These are phyloP conservation scores for Diaporthe sp. DNA, from an alignment of 2,329 filamentous ascomycete genomes.

Conservation along the genomic window DNA sequence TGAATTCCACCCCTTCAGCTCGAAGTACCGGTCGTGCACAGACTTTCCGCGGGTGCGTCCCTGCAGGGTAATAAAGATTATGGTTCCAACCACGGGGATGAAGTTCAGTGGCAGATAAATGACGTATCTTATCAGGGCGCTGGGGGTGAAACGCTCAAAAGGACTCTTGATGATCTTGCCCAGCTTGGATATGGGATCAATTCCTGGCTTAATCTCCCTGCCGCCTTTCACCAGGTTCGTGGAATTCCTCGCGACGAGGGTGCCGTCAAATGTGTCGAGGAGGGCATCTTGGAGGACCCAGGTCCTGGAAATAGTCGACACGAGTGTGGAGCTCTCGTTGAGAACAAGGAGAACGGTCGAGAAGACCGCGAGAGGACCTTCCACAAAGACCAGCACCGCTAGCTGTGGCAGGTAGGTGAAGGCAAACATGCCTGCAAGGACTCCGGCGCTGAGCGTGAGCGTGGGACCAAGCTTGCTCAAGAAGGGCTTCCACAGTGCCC, in stretches of 20 bases:
- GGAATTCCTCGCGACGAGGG: conserved; percentile 62
- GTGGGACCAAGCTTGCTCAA: conserved; percentile 67
- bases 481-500: conserved; percentile 68
- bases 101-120: conserved; percentile 94
- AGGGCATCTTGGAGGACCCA: conserved; percentile 86
- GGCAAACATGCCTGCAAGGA: conserved; percentile 85
- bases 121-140: conserved; percentile 79
- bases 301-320: conserved; percentile 68
- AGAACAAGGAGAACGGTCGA: conserved; percentile 77
- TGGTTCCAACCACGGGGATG: conserved; percentile 87
- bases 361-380: conserved; percentile 82
- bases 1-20: conserved; percentile 84
- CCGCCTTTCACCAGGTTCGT: conserved; percentile 76
- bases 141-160: conserved; percentile 66
- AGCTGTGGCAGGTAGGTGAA: conserved; percentile 89
- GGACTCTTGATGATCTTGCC: conserved; percentile 68
- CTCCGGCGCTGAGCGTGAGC: conserved; percentile 74
- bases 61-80: conserved; percentile 82
- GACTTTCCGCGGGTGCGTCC: conserved; percentile 61
- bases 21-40: conserved; percentile 79
- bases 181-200: conserved; percentile 65
- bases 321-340: conserved; percentile 69
- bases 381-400: conserved; percentile 84
- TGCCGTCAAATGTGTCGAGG: conserved; percentile 89
- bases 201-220: conserved; percentile 74